Conservation (phyloP, 306 rosid species). For the Gynostemma pentaphyllum region DNA sequence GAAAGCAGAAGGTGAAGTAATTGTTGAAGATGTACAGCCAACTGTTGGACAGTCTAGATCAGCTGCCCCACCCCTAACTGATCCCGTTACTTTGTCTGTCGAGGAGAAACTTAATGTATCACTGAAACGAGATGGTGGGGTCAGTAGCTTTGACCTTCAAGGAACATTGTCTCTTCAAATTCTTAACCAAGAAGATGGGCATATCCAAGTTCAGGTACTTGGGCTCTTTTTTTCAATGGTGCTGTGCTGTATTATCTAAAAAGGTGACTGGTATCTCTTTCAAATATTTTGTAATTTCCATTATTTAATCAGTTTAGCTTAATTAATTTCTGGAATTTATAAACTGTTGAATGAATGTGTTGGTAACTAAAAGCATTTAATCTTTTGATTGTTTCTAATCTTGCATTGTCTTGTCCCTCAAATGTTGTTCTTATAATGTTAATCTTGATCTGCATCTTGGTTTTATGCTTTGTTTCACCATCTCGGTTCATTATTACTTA, state of each 20-base stretch:
- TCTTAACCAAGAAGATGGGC: conserved; percentile 84
- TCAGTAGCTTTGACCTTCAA: conserved; percentile 85
- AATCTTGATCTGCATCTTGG: background rate
- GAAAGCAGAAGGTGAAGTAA: conserved; percentile 95
- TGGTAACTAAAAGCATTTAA: background rate
- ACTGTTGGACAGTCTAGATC: conserved; percentile 49
- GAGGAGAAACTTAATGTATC: conserved; percentile 88
- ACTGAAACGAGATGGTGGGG: conserved; percentile 94
- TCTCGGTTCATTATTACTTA: conserved; percentile 9
- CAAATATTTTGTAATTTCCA: background rate
- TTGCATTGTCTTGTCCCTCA: background rate
- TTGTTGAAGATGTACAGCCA: conserved; percentile 69
- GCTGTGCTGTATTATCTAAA: background rate
- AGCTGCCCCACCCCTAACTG: conserved; percentile 67
- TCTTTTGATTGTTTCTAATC: background rate
- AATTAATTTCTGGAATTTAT: background rate
- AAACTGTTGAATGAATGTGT: background rate
- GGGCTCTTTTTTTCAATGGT: background rate
- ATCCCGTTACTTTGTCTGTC: conserved; percentile 81
- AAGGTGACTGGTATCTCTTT: background rate
- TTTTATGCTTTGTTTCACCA: background rate
- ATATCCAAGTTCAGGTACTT: conserved; percentile 89
- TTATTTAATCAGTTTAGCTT: background rate
- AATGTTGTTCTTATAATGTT: background rate
- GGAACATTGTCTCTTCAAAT: conserved; percentile 86